These are phyloP conservation scores for Metschnikowia chrysomelidarum DNA, from an alignment of 805 yeast species.

Conservation along the genomic window DNA sequence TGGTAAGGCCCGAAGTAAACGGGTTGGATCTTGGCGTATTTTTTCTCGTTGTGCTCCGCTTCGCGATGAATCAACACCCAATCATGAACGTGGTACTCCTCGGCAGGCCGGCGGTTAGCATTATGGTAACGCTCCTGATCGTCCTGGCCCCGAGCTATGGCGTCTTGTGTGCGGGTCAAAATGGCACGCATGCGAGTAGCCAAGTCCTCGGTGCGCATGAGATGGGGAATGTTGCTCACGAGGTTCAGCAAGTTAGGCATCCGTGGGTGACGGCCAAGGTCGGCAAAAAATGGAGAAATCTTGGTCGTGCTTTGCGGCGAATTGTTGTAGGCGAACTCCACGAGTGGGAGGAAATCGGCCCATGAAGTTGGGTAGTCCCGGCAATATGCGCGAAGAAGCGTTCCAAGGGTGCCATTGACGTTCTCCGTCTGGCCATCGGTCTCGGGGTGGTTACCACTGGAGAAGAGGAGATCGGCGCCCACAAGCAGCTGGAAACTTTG, in stretches of 20 bases:
- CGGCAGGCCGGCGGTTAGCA: not conserved
- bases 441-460: conserved; percentile 2
- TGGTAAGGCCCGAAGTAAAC: conserved; percentile 1
- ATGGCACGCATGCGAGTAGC: not conserved
- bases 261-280: conserved; percentile 1
- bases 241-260: conserved; percentile 1
- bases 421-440: conserved; percentile 5
- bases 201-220: no score
- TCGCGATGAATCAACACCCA: not conserved
- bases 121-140: not conserved
- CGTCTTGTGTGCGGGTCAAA: not conserved
- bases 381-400: not conserved
- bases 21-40: conserved; percentile 1
- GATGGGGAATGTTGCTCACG: not conserved
- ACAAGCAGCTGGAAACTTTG: not conserved
- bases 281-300: not conserved
- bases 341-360: not conserved
- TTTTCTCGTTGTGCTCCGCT: not conserved
- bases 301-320: not conserved
- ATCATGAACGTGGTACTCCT: not conserved
- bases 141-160: not conserved
- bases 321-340: conserved; percentile 2
- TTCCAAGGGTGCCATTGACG: not conserved
- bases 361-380: not conserved
- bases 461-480: not conserved